A percentile compares a stretch with the other conserved stretches of the same genome.
Conservation (phyloP, 768 basidiomycete species). For the Pulveroboletus sp. region DNA sequence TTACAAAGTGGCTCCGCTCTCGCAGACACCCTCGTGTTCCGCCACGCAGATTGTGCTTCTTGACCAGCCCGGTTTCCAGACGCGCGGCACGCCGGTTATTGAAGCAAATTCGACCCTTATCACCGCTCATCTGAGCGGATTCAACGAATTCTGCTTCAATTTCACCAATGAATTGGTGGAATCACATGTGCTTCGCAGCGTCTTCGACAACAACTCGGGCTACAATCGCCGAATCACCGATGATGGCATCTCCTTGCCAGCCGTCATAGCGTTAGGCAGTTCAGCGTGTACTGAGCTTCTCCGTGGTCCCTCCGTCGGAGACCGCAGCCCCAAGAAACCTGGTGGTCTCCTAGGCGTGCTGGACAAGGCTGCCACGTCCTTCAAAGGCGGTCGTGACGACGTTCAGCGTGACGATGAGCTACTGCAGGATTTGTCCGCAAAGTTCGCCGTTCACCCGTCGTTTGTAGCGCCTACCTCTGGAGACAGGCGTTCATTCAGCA, state of each 20-base stretch:
- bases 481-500: slow-evolving; percentile 44
- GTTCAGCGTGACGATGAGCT: slow-evolving; percentile 49
- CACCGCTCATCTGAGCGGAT: slow-evolving; percentile 53
- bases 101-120: slow-evolving; percentile 49
- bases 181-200: slow-evolving; percentile 50
- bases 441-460: slow-evolving; percentile 50
- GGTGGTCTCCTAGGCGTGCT: slow-evolving; percentile 58
- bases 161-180: slow-evolving; percentile 60
- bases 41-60: slow-evolving; percentile 50
- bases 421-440: slow-evolving; percentile 45
- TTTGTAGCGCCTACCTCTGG: slow-evolving; percentile 39
- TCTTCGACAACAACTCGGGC: slow-evolving; percentile 49
- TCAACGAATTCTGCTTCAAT: slow-evolving; percentile 62
- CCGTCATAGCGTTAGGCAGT: slow-evolving; percentile 52
- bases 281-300: slow-evolving; percentile 55
- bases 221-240: slow-evolving; percentile 43
- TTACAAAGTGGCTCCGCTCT: slow-evolving; percentile 48
- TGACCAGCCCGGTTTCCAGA: slow-evolving; percentile 58
- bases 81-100: slow-evolving; percentile 42
- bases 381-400: slow-evolving; percentile 49
- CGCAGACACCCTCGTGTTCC: slow-evolving; percentile 37
- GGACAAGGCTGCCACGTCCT: slow-evolving; percentile 48
- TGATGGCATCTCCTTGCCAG: slow-evolving; percentile 53
- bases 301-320: slow-evolving; percentile 48
- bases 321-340: slow-evolving; percentile 48